Base-by-base conservation (phyloP, 140 eudicot species). In the Artemisia princeps region DNA sequence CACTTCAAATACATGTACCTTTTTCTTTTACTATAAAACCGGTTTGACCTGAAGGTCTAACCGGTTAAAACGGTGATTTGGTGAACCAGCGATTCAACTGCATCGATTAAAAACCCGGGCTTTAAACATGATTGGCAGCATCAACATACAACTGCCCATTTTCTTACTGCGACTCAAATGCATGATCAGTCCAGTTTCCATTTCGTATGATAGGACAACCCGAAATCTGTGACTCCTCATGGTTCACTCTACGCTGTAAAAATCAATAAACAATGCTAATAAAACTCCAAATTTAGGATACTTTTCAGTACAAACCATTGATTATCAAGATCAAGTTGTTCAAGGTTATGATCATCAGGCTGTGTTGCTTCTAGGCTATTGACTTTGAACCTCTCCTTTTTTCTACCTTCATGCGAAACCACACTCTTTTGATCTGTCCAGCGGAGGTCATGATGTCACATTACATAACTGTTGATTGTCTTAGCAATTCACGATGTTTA, bases 241-340 rank as follows among this genome's bases (percentile, higher is more conserved):
- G 90, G 37, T 87, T 84, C 55, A 28, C 66, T 53, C 84, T 90
- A 5, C 48, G 45, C 10, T 87, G 97, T 78, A 74, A 71, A 64
- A 37, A 28, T 8, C 75, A 68, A 50, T 76, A 75, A 22, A 23
- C 1, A 4, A 19, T 79, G 45, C 65, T 75, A 48, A 62, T 85
- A 42, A 81, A 63, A 51, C 83, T 88, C 72, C 87, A 3, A 46
- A 69, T 23, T 76, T 87, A 4, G 96, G 94, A 8, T 75, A 82
- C 6, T 85, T 85, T 56, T 55, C 16, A 0, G 85, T 92, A 6
- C 77, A 86, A 7, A 49, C 67, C 54, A 85, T 92, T 19, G 68
- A 83, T 73, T 92, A 87, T 11, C 67, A 30, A 4, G 49, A 69
- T 14, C 91, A 84, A 79, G 69, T 68, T 14, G 74, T 87, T 62